Percentiles rank a stretch among this genome's conserved stretches.
These are phyloP conservation scores for Metschnikowia hibisci DNA, from an alignment of 805 yeast species.

Conservation along the genomic window DNA sequence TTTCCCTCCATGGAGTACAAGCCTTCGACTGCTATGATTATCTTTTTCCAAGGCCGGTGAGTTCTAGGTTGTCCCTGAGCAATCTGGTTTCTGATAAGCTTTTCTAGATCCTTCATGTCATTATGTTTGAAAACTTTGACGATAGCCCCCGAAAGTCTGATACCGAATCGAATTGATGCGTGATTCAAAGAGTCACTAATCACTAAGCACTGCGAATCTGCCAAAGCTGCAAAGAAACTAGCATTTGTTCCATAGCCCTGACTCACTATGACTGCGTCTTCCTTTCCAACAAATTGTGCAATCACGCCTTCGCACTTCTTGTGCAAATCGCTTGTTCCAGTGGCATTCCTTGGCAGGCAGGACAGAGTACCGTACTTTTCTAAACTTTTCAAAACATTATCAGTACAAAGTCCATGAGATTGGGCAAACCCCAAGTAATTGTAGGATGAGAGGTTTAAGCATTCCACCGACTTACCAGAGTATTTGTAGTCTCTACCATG, in stretches of 20 bases:
- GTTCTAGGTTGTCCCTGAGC: slow-evolving; percentile 92
- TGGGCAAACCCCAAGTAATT: slow-evolving; percentile 97
- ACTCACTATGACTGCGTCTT: slow-evolving; percentile 78
- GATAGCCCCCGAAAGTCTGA: slow-evolving; percentile 86
- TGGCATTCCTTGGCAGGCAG: slow-evolving; percentile 69
- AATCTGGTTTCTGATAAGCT: slow-evolving; percentile 73
- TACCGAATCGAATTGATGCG: slow-evolving; percentile 93
- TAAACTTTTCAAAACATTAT: slow-evolving; percentile 59
- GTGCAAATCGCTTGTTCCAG: slow-evolving; percentile 78
- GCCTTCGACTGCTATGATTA: slow-evolving; percentile 85
- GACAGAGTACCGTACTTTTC: slow-evolving; percentile 71
- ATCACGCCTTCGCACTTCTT: slow-evolving; percentile 66
- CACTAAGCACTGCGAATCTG: slow-evolving; percentile 83
- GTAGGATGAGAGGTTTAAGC: slow-evolving; percentile 84
- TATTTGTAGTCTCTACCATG: slow-evolving; percentile 63
- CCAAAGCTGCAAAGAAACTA: slow-evolving; percentile 73
- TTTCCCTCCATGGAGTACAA: slow-evolving; percentile 92
- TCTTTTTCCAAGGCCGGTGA: slow-evolving; percentile 94
- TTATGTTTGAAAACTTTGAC: slow-evolving; percentile 91
- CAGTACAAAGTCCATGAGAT: slow-evolving; percentile 87
- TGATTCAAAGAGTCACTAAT: slow-evolving; percentile 94
- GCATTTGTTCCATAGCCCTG: slow-evolving; percentile 98
- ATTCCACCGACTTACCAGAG: slow-evolving; percentile 71
- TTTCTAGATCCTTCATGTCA: slow-evolving; percentile 78
- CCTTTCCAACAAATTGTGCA: slow-evolving; percentile 88